Base-by-base conservation (phyloP, 139 green algal species). In the Tetradesmus lagerheimii region DNA sequence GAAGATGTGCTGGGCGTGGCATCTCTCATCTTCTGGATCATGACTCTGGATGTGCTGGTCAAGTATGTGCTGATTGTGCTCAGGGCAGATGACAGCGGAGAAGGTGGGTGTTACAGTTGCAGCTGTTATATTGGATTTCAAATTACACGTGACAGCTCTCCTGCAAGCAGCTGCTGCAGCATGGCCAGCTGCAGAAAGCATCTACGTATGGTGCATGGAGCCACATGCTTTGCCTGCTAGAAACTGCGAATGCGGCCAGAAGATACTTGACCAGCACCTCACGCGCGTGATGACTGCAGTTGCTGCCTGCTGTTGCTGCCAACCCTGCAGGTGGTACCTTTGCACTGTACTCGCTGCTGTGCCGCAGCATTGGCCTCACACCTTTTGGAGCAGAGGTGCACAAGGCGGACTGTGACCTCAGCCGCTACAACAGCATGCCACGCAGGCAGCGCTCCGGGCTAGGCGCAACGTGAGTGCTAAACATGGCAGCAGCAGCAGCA, bases 31-130 rank as follows among this genome's bases (percentile, higher is more conserved):
- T 93, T 98, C 79, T 98, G 95, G 81, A 93, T 82, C 15, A 81
- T 98, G n/a, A 98, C 90, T 12, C 83, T 96, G 9, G 39, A 93
- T 12, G 85, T 93, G 43, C 78, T 93, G 53, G 34, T 95, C 85
- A 96, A 96, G 78, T 97, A 97, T 85, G 81, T 93, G 8, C 23
- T 94, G 0, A 93, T 98, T 20, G 94, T 97, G 45, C 92, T 98
- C 45, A 20, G 80, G 4, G 95, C 95, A 0, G 92, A 97, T 84
- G 95, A 98, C 89, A 92, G 94, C 37, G 96, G 96, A 8, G 90
- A 98, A 92, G 95, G 95, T 96, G 88, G 11, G 76, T 27, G 8
- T 34, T 16, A 43, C 8, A 9, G n/a, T 11, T 4, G 14, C 12
- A 81, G 75, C 75, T 27, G 23, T 9, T 50, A 50, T 15, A 9